Base-by-base conservation (phyloP, 768 basidiomycete genomes). In the Lanmaoa rubissima region DNA sequence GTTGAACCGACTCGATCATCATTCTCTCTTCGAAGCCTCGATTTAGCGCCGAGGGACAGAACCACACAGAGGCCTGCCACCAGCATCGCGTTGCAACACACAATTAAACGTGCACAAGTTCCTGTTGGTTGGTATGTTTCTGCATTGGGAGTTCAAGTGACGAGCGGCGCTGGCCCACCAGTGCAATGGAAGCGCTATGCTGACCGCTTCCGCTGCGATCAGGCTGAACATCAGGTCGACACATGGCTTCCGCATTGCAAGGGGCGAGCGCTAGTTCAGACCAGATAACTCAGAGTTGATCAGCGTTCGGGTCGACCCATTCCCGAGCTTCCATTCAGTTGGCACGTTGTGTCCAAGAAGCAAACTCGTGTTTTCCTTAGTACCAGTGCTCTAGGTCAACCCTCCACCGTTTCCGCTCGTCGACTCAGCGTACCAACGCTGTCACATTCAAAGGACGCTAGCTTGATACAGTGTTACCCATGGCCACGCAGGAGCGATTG, bases 291-390 rank as follows among this genome's bases (percentile, higher is more conserved):
- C 51, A 11, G 50, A 5, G 24, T 28, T 34, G 16, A n/a, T 14
- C 17, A 35, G 53, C 38, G 48, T 5, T 28, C n/a, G 31, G 38
- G 16, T 48, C 34, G 39, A 50, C 28, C 21, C 34, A 31, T 61
- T 41, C 32, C 34, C 10, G n/a, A n/a, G 10, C 36, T 36, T 26
- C 47, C 53, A 32, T 48, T 16, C 21, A 8, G 34, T n/a, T 32
- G 35, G 41, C 60, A 65, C 59, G 64, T 47, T 66, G 61, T 36
- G 6, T 13, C 4, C 35, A 34, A 3, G 40, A 44, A 48, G 35
- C 43, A 14, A n/a, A 41, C 65, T 32, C 64, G 61, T 60, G 64
- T 28, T 48, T 24, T 34, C 55, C 54, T 34, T 51, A 6, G 42
- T 41, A 2, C 34, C 21, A 24, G 21, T 24, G 4, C 44, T 34